A percentile compares a stretch with the other conserved stretches of the same genome.
Conservation (phyloP, 805 yeast species). For the Candida silvicultrix region DNA sequence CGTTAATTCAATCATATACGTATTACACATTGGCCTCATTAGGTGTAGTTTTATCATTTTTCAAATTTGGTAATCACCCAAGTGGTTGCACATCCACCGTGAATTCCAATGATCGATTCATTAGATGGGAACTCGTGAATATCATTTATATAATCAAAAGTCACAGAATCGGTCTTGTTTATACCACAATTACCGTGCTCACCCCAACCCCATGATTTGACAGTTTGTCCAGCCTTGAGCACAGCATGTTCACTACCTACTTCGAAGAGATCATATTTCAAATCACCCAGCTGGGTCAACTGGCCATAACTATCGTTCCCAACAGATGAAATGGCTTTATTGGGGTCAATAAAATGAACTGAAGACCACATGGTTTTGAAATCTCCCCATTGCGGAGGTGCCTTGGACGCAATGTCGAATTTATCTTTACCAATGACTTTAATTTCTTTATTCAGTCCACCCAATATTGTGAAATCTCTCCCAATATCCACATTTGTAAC, state of each 20-base stretch:
- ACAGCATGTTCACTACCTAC: slow-evolving; percentile 91
- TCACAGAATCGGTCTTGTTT: slow-evolving; percentile 8
- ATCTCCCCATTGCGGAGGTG: slow-evolving; percentile 8
- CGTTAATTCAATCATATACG: slow-evolving; percentile 3
- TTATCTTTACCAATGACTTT: slow-evolving; percentile 30
- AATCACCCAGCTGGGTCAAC: slow-evolving; percentile 23
- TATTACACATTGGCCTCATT: not conserved
- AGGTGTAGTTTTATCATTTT: not conserved
- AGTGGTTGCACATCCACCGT: slow-evolving; percentile 65
- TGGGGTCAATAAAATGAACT: slow-evolving; percentile 38
- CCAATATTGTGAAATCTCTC: slow-evolving; percentile 48
- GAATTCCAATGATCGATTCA: slow-evolving; percentile 27
- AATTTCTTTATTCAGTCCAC: slow-evolving; percentile 15
- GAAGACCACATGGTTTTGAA: slow-evolving; percentile 76
- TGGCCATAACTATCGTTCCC: slow-evolving; percentile 85
- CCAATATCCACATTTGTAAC: slow-evolving; percentile 31
- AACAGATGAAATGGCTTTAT: slow-evolving; percentile 33
- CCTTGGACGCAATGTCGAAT: slow-evolving; percentile 7
- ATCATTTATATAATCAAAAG: slow-evolving; percentile 30
- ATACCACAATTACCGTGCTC: slow-evolving; percentile 94
- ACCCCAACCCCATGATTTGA: slow-evolving; percentile 96
- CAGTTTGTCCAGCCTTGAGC: slow-evolving; percentile 23
- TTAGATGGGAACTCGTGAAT: slow-evolving; percentile 27
- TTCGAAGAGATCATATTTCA: slow-evolving; percentile 20
- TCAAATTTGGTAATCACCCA: slow-evolving; percentile 38